Conservation (phyloP, 2,329 filamentous ascomycete species). For the Truncatella angustata region DNA sequence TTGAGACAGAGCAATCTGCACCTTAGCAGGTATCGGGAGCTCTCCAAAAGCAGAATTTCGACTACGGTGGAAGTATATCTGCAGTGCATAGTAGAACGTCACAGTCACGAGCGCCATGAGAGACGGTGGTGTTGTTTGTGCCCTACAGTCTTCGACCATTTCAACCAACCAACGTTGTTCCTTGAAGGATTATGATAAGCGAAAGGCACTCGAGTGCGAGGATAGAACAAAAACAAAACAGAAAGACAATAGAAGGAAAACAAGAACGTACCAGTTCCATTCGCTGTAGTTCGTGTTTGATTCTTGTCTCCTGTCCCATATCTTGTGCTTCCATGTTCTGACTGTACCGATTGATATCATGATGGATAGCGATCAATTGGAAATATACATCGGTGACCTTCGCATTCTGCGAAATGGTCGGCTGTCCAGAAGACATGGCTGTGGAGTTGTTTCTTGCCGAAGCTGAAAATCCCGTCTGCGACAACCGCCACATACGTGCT, state of each 20-base stretch:
- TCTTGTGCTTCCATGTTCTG: neutral
- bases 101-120: neutral
- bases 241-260: too few species aligned
- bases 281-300: neutral
- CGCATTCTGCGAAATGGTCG: neutral
- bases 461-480: neutral
- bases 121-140: neutral
- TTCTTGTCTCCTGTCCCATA: neutral
- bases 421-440: neutral
- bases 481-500: neutral
- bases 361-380: constrained; percentile 1
- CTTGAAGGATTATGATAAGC: neutral
- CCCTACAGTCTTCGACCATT: neutral
- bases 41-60: neutral
- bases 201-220: neutral
- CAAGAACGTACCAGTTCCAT: neutral
- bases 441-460: too few species aligned
- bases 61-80: neutral
- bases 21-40: neutral
- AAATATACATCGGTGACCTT: neutral
- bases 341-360: constrained; percentile 3
- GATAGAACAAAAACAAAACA: too few species aligned
- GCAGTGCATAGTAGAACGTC: neutral
- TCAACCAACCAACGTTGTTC: neutral
- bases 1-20: neutral